Evolutionary conservation across 805 yeast species (phyloP).

Genomic region (Blastobotrys parvus): DNA sequence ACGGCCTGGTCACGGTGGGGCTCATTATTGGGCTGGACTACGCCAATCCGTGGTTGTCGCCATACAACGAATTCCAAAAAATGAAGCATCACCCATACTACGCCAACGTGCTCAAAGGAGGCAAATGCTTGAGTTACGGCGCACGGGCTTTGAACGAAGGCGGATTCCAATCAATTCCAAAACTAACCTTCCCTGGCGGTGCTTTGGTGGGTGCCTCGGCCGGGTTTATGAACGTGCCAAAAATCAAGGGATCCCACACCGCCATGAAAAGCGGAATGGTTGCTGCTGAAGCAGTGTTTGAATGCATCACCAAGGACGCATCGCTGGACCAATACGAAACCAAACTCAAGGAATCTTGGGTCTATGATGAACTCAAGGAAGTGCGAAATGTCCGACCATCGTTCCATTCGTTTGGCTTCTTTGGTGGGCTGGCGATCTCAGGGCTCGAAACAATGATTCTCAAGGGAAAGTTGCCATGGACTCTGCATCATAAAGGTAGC

Average conservation of each 20-base stretch:
- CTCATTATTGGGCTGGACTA: conserved; percentile 93
- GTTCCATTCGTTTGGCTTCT: conserved; percentile 67
- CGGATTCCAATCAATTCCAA: conserved; percentile 89
- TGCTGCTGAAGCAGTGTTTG: conserved; percentile 80
- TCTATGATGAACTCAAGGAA: conserved; percentile 68
- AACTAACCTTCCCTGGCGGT: conserved; percentile 91
- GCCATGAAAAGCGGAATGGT: conserved; percentile 94
- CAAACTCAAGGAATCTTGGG: conserved; percentile 72
- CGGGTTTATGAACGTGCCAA: conserved; percentile 95
- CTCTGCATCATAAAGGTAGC: conserved; percentile 57
- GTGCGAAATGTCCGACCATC: conserved; percentile 92
- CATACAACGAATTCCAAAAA: conserved; percentile 91
- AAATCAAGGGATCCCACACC: conserved; percentile 95
- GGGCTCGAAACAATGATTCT: conserved; percentile 76
- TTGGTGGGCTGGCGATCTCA: conserved; percentile 77
- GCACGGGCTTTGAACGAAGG: conserved; percentile 98
- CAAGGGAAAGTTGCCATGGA: conserved; percentile 81
- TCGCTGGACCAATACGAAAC: conserved; percentile 46
- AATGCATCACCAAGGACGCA: conserved; percentile 35
- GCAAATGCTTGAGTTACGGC: conserved; percentile 87
- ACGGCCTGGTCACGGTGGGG: conserved; percentile 84
- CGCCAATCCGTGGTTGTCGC: conserved; percentile 88
- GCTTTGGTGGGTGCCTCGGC: conserved; percentile 92
- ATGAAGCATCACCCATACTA: conserved; percentile 91
- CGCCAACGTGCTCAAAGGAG: conserved; percentile 65